Percentiles rank a stretch among this genome's conserved stretches.
Evolutionary conservation across 2,329 filamentous ascomycete genomes (phyloP).

Genomic region (Colletotrichum sp.): DNA sequence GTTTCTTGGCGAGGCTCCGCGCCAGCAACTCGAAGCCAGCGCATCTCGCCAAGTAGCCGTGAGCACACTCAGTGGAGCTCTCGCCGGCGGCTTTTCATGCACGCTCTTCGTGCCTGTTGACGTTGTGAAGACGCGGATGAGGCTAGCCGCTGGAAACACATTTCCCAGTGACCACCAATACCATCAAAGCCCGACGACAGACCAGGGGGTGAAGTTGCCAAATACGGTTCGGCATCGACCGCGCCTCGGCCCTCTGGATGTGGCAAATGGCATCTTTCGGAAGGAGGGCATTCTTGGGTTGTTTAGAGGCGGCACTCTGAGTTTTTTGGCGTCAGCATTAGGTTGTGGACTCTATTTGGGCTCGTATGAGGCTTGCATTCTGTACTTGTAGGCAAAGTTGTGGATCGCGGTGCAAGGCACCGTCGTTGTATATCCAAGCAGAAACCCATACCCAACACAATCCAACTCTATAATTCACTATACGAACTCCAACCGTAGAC

Average conservation of each 20-base stretch:
- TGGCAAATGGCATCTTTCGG: not conserved
- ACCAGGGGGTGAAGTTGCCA: not conserved
- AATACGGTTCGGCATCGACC: not conserved
- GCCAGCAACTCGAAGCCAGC: not conserved
- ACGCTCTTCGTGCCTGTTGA: slow-evolving; percentile 23
- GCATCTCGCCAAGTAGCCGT: not conserved
- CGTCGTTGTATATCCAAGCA: too few relatives aligned
- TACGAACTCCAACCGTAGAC: too few relatives aligned
- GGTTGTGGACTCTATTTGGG: not conserved
- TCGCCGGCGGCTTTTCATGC: slow-evolving; percentile 9
- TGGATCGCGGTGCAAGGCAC: too few relatives aligned
- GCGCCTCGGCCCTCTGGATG: not conserved
- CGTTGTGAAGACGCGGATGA: slow-evolving; percentile 25
- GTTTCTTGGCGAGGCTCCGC: not conserved
- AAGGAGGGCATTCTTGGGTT: not conserved
- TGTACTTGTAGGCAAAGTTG: too few relatives aligned
- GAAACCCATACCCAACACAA: too few relatives aligned
- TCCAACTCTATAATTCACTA: too few relatives aligned
- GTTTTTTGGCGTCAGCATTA: not conserved
- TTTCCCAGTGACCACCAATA: too few relatives aligned
- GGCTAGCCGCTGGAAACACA: slow-evolving; percentile 11
- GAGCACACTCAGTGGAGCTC: slow-evolving; percentile 3
- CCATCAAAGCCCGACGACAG: not conserved
- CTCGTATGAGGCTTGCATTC: not conserved
- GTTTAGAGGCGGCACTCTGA: not conserved